phyloP scores from a whole-genome alignment of 768 basidiomycete genomes.

The Trametes cingulata region DNA sequence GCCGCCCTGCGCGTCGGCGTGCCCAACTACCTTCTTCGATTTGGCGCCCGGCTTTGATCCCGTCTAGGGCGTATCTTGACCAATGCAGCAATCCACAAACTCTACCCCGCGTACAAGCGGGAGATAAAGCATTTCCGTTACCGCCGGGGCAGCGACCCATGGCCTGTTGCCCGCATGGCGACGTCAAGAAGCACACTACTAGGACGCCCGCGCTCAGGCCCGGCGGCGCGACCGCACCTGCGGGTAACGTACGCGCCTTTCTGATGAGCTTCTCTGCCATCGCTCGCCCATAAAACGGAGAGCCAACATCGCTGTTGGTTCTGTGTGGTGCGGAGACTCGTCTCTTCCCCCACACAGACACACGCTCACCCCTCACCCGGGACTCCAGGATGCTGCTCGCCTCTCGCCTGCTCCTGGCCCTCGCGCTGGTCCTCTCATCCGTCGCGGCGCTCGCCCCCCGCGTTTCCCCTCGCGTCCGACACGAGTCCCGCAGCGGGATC shows the following conservation, averaged over 20 bases:
- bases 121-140: conserved; percentile 1
- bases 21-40: background rate
- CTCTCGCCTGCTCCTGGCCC: conserved; percentile 9
- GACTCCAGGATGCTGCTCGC: conserved; percentile 13
- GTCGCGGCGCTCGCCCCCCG: background rate
- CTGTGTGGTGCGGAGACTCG: conserved; percentile 1
- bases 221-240: background rate
- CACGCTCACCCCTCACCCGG: background rate
- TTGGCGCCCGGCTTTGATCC: background rate
- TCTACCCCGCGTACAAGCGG: background rate
- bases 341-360: background rate
- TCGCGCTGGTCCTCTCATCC: conserved; percentile 10
- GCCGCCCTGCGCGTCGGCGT: background rate
- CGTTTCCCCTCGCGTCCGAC: conserved; percentile 7
- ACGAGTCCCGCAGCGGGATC: conserved; percentile 9
- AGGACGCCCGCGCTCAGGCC: background rate
- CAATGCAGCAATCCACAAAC: background rate
- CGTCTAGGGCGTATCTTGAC: conserved; percentile 3
- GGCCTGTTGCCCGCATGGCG: conserved; percentile 1
- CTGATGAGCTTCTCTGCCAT: background rate
- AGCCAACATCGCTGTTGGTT: background rate
- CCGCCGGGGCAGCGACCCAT: background rate
- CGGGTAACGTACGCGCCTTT: background rate
- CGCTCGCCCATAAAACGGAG: background rate
- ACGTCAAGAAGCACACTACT: conserved; percentile 3